Evolutionary conservation across 306 rosid genomes (phyloP), one percentile per base, ranked within the genome.

Genomic region (Sesbania bispinosa): DNA sequence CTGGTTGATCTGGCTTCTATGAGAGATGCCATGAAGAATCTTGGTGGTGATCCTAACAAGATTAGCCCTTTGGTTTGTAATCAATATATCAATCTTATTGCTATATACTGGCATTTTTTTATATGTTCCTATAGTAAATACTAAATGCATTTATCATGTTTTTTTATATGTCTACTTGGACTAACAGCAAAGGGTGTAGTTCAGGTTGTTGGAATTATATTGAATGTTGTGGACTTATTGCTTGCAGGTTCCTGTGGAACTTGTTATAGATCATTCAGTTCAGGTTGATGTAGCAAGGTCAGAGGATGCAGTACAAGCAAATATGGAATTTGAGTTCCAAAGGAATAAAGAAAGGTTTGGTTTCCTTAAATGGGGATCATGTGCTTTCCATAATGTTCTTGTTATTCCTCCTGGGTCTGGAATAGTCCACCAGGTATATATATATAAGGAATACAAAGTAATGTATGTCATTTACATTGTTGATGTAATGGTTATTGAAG

Each of bases 11-110:
- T 90, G 51, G 92, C 96, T 79, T 82, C 87, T 52, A 88, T 82
- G 92, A 71, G 96, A 45, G 94, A 90, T 75, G 96, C 94, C 1
- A 84, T 90, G 87, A 84, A 86, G 75, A 86, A 54, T 46, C 92
- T 90, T 11, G 87, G 92, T 10, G 79, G 92, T 11, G 88, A 90
- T 82, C 81, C 96, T 67, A 82, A 81, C 80, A 88, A 90, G 76
- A 90, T 90, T 26, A 86, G 84, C 58, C 93, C 93, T 24, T 77
- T 88, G 92, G 93, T 81, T 42, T 67, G 18, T 29, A 3, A 29
- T 23, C 15, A 42, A 57, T 24, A 32, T 19, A 48, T 24, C 42
- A n/a, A 43, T 14, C 41, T 24, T 42, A 13, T 30, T 8, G 0
- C 32, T 20, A 26, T 42, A 45, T 13, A 20, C 51, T 60, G 14